Evolutionary conservation across 495 filamentous ascomycete species (phyloP).

Genomic region (Pyrenopolyporus hunteri): DNA sequence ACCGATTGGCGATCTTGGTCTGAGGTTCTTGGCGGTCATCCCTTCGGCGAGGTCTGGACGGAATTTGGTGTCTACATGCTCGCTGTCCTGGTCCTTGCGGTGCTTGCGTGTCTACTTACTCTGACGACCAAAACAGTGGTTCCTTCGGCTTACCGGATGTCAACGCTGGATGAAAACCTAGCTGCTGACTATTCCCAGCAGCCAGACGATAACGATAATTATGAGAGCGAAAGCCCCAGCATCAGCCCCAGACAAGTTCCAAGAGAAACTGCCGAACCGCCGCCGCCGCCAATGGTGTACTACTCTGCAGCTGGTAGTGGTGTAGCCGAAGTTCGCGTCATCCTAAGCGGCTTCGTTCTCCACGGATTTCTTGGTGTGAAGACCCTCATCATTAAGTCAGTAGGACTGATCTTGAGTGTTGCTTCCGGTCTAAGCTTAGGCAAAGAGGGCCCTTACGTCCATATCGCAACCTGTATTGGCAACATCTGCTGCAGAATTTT

Average conservation of each 20-base stretch:
- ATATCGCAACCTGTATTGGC: constrained; percentile 94
- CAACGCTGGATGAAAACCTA: constrained; percentile 83
- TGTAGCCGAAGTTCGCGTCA: constrained; percentile 96
- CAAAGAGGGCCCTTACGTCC: constrained; percentile 97
- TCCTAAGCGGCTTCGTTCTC: constrained; percentile 94
- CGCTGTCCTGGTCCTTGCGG: constrained; percentile 73
- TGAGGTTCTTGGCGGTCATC: constrained; percentile 60
- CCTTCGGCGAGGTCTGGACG: constrained; percentile 65
- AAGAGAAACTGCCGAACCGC: constrained; percentile 24
- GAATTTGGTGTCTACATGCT: constrained; percentile 77
- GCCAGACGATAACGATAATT: constrained; percentile 47
- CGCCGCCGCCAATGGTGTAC: constrained; percentile 78
- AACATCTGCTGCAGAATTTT: constrained; percentile 95
- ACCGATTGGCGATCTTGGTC: constrained; percentile 80
- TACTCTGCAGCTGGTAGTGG: constrained; percentile 96
- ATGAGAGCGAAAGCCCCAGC: constrained; percentile 41
- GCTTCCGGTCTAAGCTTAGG: constrained; percentile 91
- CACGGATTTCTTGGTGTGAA: constrained; percentile 93
- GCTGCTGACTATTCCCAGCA: constrained; percentile 52
- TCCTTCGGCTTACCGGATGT: constrained; percentile 82
- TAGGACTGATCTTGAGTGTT: constrained; percentile 84
- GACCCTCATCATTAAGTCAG: constrained; percentile 85
- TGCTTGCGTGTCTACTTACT: constrained; percentile 77
- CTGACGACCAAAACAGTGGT: constrained; percentile 89
- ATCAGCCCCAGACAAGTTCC: constrained; percentile 46